These are phyloP conservation scores for Anthostomella pinea DNA, from an alignment of 2,329 filamentous ascomycete species.

Conservation along the genomic window DNA sequence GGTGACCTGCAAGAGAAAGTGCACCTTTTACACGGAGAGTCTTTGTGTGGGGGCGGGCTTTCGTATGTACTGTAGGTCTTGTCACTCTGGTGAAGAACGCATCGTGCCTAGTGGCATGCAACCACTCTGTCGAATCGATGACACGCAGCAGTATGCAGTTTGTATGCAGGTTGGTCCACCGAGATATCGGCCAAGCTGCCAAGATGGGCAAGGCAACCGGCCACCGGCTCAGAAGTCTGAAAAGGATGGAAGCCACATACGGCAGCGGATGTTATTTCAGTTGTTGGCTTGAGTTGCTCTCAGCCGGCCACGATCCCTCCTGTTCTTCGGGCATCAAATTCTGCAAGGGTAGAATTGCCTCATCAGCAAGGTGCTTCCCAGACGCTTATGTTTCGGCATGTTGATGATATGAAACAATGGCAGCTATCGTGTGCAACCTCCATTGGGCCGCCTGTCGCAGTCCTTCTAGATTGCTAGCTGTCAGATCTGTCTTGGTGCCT, in stretches of 20 bases:
- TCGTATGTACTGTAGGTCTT: conserved; percentile 3
- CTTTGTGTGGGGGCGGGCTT: not conserved
- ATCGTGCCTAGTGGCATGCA: conserved; percentile 9
- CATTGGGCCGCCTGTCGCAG: conserved; percentile 17
- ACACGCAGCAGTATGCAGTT: not conserved
- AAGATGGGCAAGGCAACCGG: no score
- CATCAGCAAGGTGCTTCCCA: not conserved
- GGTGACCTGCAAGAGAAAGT: no score
- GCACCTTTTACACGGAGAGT: no score
- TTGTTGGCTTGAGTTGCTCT: no score
- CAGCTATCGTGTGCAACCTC: conserved; percentile 21
- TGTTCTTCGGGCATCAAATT: conserved; percentile 14
- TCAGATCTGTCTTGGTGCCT: not conserved
- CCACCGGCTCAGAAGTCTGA: no score
- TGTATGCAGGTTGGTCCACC: not conserved
- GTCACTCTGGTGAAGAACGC: conserved; percentile 1
- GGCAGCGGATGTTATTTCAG: no score
- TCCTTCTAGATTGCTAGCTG: not conserved
- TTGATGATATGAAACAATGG: conserved; percentile 24
- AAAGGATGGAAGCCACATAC: no score
- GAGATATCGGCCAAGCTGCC: conserved; percentile 3
- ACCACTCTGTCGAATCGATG: conserved; percentile 10
- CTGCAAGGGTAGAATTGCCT: conserved; percentile 9
- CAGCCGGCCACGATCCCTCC: no score
- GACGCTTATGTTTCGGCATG: conserved; percentile 17